Conservation (phyloP, 164 flowering plant species). For the Piper betle region DNA sequence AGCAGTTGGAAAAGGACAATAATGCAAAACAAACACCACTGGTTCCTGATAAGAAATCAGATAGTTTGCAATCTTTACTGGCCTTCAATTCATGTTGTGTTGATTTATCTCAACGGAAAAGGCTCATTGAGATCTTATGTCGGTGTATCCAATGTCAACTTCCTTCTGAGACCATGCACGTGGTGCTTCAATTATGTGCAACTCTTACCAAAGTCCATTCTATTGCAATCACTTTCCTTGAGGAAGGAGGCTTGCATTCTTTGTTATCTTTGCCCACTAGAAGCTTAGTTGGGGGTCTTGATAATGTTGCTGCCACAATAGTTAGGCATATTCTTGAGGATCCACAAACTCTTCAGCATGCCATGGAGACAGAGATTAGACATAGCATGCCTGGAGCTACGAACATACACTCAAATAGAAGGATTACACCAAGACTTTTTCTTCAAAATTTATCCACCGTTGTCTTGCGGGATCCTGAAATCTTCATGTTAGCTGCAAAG, state of each 20-base stretch:
- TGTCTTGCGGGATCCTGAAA: slow-evolving; percentile 71
- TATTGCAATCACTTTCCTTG: slow-evolving; percentile 71
- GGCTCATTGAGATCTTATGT: slow-evolving; percentile 27
- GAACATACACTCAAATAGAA: slow-evolving; percentile 45
- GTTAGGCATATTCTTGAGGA: slow-evolving; percentile 88
- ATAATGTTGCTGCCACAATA: slow-evolving; percentile 71
- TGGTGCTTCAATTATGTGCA: slow-evolving; percentile 79
- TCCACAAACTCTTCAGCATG: slow-evolving; percentile 89
- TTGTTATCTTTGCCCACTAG: slow-evolving; percentile 68
- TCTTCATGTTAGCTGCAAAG: slow-evolving; percentile 79
- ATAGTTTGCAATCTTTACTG: no score
- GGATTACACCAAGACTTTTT: slow-evolving; percentile 42
- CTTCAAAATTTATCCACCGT: slow-evolving; percentile 87
- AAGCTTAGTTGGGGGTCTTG: slow-evolving; percentile 80
- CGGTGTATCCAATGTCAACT: slow-evolving; percentile 64
- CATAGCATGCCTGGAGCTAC: slow-evolving; percentile 48
- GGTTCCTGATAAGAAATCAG: no score
- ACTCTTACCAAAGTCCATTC: slow-evolving; percentile 74
- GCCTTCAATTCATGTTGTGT: no score
- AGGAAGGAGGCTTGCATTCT: slow-evolving; percentile 63
- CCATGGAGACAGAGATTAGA: slow-evolving; percentile 89
- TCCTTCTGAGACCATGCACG: slow-evolving; percentile 79
- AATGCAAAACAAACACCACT: no score
- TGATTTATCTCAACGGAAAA: no score
- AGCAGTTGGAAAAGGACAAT: no score